Evolutionary conservation across 1,139 yeast genomes (phyloP).

Genomic region (Pichia sp.): DNA sequence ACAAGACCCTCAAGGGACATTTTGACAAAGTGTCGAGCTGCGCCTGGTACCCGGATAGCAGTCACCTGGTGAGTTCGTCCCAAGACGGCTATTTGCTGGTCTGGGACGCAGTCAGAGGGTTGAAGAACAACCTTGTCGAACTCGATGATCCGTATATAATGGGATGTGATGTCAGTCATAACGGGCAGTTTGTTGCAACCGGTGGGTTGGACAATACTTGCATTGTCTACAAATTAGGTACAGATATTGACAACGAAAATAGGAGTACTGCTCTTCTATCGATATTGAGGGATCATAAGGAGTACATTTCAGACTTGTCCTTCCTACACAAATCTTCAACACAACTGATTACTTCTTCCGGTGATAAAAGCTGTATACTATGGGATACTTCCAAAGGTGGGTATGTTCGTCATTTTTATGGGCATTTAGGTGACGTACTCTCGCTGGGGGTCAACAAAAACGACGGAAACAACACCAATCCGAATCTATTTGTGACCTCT

Average conservation of each 20-base stretch:
- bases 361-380: conserved; percentile 73
- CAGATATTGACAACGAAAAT: conserved; percentile 14
- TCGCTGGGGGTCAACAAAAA: conserved; percentile 39
- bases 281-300: conserved; percentile 72
- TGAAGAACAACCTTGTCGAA: conserved; percentile 65
- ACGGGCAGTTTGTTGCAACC: conserved; percentile 61
- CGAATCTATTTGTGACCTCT: conserved; percentile 56
- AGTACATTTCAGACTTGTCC: conserved; percentile 73
- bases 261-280: conserved; percentile 38
- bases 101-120: conserved; percentile 78
- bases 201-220: conserved; percentile 83
- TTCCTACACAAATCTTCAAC: conserved; percentile 49
- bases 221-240: conserved; percentile 51
- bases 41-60: conserved; percentile 63
- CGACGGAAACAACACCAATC: conserved; percentile 17
- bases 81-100: conserved; percentile 84
- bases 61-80: conserved; percentile 62
- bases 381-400: conserved; percentile 75
- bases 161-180: conserved; percentile 68
- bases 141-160: conserved; percentile 76
- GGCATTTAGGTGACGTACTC: conserved; percentile 79
- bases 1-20: conserved; percentile 60
- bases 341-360: conserved; percentile 67
- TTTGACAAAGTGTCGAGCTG: conserved; percentile 66
- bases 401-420: conserved; percentile 54